Evolutionary conservation across 1,139 yeast genomes (phyloP).

Genomic region (Geotrichum fermentans): DNA sequence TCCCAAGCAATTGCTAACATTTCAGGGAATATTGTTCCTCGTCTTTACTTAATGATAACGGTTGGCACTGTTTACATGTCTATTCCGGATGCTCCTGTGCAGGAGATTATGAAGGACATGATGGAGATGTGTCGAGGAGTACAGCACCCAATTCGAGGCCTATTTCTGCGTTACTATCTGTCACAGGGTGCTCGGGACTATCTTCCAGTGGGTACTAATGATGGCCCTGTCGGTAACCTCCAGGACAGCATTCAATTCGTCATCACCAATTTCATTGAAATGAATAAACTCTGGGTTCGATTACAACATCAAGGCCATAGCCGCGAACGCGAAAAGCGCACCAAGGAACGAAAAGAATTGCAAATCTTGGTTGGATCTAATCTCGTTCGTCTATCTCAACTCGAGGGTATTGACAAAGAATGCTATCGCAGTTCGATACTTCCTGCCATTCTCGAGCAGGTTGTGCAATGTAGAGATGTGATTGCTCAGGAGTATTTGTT

Average conservation of each 20-base stretch:
- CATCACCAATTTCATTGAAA: constrained; percentile 83
- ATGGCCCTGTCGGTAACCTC: constrained; percentile 45
- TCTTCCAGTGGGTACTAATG: constrained; percentile 44
- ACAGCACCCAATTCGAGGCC: constrained; percentile 84
- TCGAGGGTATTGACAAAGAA: constrained; percentile 65
- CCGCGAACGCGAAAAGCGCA: constrained; percentile 69
- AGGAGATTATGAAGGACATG: constrained; percentile 91
- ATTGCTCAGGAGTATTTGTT: constrained; percentile 87
- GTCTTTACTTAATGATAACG: constrained; percentile 89
- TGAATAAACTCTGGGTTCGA: constrained; percentile 97
- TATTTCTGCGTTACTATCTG: constrained; percentile 81
- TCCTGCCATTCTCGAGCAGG: constrained; percentile 82
- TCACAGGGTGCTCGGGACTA: constrained; percentile 78
- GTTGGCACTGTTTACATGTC: constrained; percentile 88
- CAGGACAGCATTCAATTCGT: constrained; percentile 68
- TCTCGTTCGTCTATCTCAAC: constrained; percentile 79
- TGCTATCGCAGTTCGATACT: constrained; percentile 62
- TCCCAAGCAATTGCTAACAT: constrained; percentile 18
- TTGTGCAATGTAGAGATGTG: constrained; percentile 85
- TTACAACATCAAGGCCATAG: constrained; percentile 94
- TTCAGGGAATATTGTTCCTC: constrained; percentile 67
- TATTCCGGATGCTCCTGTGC: constrained; percentile 69
- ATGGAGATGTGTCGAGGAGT: constrained; percentile 98
- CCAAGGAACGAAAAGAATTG: constrained; percentile 77
- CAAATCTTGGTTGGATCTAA: constrained; percentile 91